phyloP scores from a whole-genome alignment of 352 stramenopile species.

The Thalassiosira hispida region DNA sequence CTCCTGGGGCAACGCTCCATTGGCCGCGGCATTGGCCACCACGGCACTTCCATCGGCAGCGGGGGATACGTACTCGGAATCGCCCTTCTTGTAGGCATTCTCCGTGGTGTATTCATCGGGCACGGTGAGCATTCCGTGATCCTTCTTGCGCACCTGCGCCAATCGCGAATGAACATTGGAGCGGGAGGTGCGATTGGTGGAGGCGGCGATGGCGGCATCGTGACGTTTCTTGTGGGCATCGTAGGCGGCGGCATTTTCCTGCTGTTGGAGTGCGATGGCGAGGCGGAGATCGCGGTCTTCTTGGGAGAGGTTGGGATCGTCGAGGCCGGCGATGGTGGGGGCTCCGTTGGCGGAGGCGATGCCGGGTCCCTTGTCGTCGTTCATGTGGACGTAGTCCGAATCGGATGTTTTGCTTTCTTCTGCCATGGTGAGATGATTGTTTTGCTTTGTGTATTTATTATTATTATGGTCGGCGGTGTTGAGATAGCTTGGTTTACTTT shows the following conservation, averaged over 20 bases:
- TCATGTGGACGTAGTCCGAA: conserved; percentile 82
- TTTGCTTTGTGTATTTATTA: no score
- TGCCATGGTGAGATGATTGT: conserved; percentile 63
- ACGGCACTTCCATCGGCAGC: conserved; percentile 25
- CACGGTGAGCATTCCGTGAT: conserved; percentile 79
- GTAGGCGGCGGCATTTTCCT: conserved; percentile 82
- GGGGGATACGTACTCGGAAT: conserved; percentile 39
- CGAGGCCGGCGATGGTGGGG: conserved; percentile 37
- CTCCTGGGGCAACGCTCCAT: conserved; percentile 64
- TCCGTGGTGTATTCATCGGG: conserved; percentile 79
- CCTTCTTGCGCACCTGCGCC: conserved; percentile 70
- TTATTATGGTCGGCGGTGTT: no score
- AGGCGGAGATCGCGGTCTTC: conserved; percentile 82
- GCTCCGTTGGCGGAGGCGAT: conserved; percentile 5
- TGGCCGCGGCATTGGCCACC: conserved; percentile 18
- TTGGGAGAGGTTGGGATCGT: conserved; percentile 77
- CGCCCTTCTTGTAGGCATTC: conserved; percentile 72
- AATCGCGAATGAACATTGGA: conserved; percentile 69
- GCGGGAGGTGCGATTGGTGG: conserved; percentile 69
- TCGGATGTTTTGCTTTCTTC: conserved; percentile 83
- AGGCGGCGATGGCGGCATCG: conserved; percentile 58
- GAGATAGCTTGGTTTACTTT: no score
- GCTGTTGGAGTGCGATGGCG: conserved; percentile 81
- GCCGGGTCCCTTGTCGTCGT: conserved; percentile 24
- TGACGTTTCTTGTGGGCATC: conserved; percentile 76